phyloP scores from a whole-genome alignment of 1,284 basidiomycete genomes.

The Sphagnurus paluster region DNA sequence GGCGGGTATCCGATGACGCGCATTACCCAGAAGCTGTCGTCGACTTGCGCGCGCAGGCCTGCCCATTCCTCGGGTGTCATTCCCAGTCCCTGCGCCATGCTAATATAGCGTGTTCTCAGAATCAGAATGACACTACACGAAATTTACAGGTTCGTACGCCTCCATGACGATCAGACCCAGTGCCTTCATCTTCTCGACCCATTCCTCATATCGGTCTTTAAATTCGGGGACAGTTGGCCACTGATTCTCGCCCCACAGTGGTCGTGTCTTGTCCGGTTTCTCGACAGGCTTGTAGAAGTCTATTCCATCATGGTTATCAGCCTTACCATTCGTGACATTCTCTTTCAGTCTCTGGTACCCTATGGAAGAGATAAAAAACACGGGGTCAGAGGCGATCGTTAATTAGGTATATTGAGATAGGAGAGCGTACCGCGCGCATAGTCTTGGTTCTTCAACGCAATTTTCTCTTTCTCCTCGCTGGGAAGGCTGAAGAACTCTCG shows the following conservation, averaged over 20 bases:
- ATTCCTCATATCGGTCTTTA: conserved; percentile 60
- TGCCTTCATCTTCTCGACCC: conserved; percentile 81
- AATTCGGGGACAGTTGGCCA: conserved; percentile 71
- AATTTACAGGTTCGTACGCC: conserved; percentile 54
- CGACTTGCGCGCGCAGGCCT: conserved; percentile 61
- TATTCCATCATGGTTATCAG: conserved; percentile 83
- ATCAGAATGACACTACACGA: neutral
- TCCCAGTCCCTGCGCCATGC: conserved; percentile 79
- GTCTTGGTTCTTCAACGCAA: conserved; percentile 68
- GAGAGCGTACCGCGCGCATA: conserved; percentile 63
- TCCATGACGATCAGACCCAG: conserved; percentile 79
- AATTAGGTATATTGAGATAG: neutral
- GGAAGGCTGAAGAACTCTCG: conserved; percentile 72
- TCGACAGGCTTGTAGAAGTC: conserved; percentile 79
- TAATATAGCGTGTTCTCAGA: conserved; percentile 27
- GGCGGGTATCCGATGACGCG: conserved; percentile 85
- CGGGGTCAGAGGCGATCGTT: neutral
- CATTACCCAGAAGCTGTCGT: conserved; percentile 88
- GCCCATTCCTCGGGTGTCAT: conserved; percentile 72
- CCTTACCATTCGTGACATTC: conserved; percentile 83
- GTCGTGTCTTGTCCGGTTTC: conserved; percentile 65
- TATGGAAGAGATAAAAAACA: conserved; percentile 26
- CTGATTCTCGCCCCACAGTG: conserved; percentile 81
- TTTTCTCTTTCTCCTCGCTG: conserved; percentile 70
- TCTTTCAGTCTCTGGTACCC: conserved; percentile 74